Conservation (phyloP, 2,329 filamentous ascomycete genomes). For the Sarocladium brachiariae region DNA sequence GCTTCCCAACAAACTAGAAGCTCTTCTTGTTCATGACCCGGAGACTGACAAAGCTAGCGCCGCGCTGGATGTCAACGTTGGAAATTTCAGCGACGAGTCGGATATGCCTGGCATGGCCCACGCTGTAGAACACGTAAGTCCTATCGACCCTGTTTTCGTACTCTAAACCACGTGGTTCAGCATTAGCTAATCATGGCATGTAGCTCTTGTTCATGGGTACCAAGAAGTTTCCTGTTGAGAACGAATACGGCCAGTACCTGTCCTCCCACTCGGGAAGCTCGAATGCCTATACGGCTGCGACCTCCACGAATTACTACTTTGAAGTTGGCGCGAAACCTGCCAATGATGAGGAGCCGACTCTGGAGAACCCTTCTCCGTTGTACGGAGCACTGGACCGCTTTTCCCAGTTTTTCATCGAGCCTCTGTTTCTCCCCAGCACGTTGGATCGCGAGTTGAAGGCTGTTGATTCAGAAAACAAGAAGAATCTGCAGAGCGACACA, state of each 20-base stretch:
- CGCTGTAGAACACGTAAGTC: conserved; percentile 76
- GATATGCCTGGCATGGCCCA: conserved; percentile 94
- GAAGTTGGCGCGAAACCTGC: conserved; percentile 78
- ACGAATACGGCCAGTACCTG: conserved; percentile 91
- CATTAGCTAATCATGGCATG: conserved; percentile 12
- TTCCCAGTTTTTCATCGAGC: conserved; percentile 87
- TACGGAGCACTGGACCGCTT: conserved; percentile 85
- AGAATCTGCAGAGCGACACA: conserved; percentile 85
- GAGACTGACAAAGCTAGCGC: conserved; percentile 96
- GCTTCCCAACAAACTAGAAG: conserved; percentile 82
- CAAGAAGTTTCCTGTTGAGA: conserved; percentile 93
- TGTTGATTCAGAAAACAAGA: conserved; percentile 95
- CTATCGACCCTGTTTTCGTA: neutral
- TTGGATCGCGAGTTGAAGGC: conserved; percentile 81
- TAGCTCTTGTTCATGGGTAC: conserved; percentile 95
- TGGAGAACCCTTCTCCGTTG: conserved; percentile 52
- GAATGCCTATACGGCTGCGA: conserved; percentile 90
- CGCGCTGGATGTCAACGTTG: conserved; percentile 90
- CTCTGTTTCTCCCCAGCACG: conserved; percentile 77
- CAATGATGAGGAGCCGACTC: conserved; percentile 49
- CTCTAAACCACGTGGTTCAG: neutral
- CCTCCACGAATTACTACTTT: conserved; percentile 97
- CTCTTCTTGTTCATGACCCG: conserved; percentile 83
- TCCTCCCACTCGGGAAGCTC: conserved; percentile 84
- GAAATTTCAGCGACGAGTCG: conserved; percentile 85